A percentile compares a stretch with the other conserved stretches of the same genome.
These are phyloP conservation scores for Ogataea thermomethanolica DNA, from an alignment of 805 yeast genomes.

Conservation along the genomic window DNA sequence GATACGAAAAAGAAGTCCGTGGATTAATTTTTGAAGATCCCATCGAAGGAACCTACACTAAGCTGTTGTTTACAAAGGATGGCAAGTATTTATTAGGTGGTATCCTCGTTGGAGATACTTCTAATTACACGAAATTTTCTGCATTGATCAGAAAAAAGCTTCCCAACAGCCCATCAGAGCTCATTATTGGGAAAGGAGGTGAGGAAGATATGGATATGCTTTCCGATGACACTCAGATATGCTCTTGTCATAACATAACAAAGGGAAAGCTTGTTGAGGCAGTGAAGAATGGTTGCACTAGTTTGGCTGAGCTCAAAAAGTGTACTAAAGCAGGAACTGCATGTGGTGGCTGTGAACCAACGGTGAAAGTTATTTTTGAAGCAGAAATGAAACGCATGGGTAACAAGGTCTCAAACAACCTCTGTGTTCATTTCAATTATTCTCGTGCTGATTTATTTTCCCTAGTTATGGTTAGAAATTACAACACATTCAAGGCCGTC, in stretches of 20 bases:
- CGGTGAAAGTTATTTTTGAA: slow-evolving; percentile 35
- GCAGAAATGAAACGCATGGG: slow-evolving; percentile 36
- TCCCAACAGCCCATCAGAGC: slow-evolving; percentile 31
- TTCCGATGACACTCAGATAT: slow-evolving; percentile 35
- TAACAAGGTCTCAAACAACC: slow-evolving; percentile 29
- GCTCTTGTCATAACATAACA: slow-evolving; percentile 36
- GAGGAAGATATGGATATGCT: slow-evolving; percentile 30
- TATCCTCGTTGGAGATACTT: slow-evolving; percentile 34
- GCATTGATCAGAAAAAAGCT: slow-evolving; percentile 32
- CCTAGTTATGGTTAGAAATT: slow-evolving; percentile 33
- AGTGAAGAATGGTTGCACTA: slow-evolving; percentile 29
- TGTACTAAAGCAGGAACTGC: slow-evolving; percentile 38
- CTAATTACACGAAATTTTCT: slow-evolving; percentile 32
- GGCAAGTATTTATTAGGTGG: slow-evolving; percentile 38
- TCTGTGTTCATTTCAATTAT: slow-evolving; percentile 35
- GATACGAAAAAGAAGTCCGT: slow-evolving; percentile 23
- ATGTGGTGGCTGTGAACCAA: slow-evolving; percentile 39
- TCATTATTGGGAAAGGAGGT: slow-evolving; percentile 27
- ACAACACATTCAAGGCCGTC: slow-evolving; percentile 29
- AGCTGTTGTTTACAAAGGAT: slow-evolving; percentile 33
- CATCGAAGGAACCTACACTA: slow-evolving; percentile 34
- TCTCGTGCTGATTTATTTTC: slow-evolving; percentile 36
- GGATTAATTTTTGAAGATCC: slow-evolving; percentile 34
- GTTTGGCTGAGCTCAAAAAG: slow-evolving; percentile 33
- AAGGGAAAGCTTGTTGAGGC: slow-evolving; percentile 32